These are phyloP conservation scores for Alternaria sp. DNA, from an alignment of 2,329 filamentous ascomycete species.

Conservation along the genomic window DNA sequence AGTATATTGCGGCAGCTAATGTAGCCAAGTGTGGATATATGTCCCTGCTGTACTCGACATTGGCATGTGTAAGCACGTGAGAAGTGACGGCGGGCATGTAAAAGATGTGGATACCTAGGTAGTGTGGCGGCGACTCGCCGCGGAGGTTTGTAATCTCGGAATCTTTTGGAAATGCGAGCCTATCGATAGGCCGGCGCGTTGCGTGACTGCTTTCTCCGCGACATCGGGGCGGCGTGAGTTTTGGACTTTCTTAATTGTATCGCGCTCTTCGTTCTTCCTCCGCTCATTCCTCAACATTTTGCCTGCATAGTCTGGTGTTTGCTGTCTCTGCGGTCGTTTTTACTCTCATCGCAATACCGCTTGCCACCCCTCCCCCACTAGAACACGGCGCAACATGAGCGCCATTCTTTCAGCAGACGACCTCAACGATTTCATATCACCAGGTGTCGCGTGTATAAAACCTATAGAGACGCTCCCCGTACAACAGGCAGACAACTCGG, in stretches of 20 bases:
- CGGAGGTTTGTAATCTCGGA: constrained; percentile 21
- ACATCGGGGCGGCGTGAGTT: constrained; percentile 16
- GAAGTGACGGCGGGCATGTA: constrained; percentile 1
- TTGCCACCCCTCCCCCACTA: constrained; percentile 22
- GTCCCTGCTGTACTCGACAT: neutral
- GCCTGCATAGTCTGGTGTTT: neutral
- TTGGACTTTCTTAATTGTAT: constrained; percentile 14
- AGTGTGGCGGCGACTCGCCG: constrained; percentile 29
- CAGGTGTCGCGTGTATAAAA: constrained; percentile 97
- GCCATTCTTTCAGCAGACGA: constrained; percentile 97
- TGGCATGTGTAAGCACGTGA: constrained; percentile 21
- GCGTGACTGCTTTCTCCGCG: constrained; percentile 29
- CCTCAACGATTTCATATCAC: constrained; percentile 98
- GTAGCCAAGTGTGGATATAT: neutral
- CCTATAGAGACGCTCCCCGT: constrained; percentile 87
- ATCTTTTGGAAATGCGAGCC: constrained; percentile 28
- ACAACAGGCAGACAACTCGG: constrained; percentile 56
- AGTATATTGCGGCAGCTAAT: neutral
- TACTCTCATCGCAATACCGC: constrained; percentile 2
- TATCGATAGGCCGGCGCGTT: constrained; percentile 41
- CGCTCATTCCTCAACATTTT: neutral
- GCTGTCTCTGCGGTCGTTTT: neutral
- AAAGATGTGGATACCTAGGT: constrained; percentile 9
- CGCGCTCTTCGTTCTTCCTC: neutral
- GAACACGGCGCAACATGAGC: constrained; percentile 69